Evolutionary conservation across 164 flowering plant genomes (phyloP), one percentile per base, ranked within the genome.

Genomic region (Taxillus chinensis): DNA sequence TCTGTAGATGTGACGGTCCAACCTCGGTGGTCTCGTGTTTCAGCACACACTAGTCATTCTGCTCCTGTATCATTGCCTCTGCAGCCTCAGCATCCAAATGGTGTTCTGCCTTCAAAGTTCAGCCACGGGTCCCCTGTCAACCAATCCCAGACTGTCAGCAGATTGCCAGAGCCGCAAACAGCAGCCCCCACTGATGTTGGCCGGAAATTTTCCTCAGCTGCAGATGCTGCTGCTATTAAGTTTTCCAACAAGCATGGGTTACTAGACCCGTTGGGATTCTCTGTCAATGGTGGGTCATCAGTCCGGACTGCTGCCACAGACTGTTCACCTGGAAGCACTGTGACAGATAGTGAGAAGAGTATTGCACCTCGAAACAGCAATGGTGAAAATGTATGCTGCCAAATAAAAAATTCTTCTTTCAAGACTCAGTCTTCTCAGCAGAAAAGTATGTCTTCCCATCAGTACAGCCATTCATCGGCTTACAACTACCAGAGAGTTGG

Each of bases 11-110:
- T 83, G 68, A 65, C 98, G 39, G 78, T 77, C 57, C 92, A 82
- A 70, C 79, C 84, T 69, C 80, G 80, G 6, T 89, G 98, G 96
- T 70, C 95, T 6, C 87, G 75, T 70, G 71, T 91, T 62, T 80
- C 92, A 58, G 70, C 86, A 56, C 49, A 86, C 10, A 70, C 86
- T 43, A 74, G 82, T 67, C 92, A 77, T 59, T 64, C 93, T 14
- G 69, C 79, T 43, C 80, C 95, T 39, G 62, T 68, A 10, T 75
- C 89, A 41, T 62, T 81, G 80, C 85, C 86, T 57, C 63, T 77
- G 72, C 89, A 76, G 68, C 87, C 79, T 51, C 95, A 69, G 62
- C 46, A 43, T 6, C 61, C 71, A 13, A 90, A 85, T 40, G 78
- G 71, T 45, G 69, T 66, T 15, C 55, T 77, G 57, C 79, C 83